These are phyloP conservation scores for Puccinia horiana DNA, from an alignment of 1,284 basidiomycete genomes.

Conservation along the genomic window DNA sequence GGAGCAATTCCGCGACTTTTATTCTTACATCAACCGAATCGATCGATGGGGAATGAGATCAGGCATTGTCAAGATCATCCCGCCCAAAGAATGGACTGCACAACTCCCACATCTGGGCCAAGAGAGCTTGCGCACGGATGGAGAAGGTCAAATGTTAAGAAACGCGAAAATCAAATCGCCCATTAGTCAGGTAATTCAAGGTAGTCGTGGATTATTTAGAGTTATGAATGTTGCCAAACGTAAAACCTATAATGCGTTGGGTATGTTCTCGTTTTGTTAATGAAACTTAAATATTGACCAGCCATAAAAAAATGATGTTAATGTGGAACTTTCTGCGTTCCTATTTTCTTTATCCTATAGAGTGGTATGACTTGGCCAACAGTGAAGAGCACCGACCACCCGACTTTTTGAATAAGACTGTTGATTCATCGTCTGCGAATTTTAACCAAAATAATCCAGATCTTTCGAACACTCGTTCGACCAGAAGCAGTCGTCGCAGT, in stretches of 20 bases:
- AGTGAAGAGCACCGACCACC: slow-evolving; percentile 36
- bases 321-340: not conserved
- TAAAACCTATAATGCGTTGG: slow-evolving; percentile 61
- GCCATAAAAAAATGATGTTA: not conserved
- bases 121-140: slow-evolving; percentile 62
- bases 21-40: slow-evolving; percentile 77
- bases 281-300: not conserved
- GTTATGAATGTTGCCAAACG: slow-evolving; percentile 88
- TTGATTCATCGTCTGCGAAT: not conserved
- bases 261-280: slow-evolving; percentile 20
- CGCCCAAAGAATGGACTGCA: slow-evolving; percentile 84
- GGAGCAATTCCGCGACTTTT: slow-evolving; percentile 68
- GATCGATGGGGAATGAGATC: slow-evolving; percentile 83
- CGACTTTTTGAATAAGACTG: slow-evolving; percentile 37
- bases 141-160: slow-evolving; percentile 52
- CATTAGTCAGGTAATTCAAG: slow-evolving; percentile 88
- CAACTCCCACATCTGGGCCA: slow-evolving; percentile 70
- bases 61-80: slow-evolving; percentile 90
- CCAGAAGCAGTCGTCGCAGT: slow-evolving; percentile 41
- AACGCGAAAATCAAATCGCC: slow-evolving; percentile 75
- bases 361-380: slow-evolving; percentile 48
- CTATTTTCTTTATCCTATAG: not conserved
- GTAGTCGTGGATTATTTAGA: slow-evolving; percentile 80
- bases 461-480: slow-evolving; percentile 19
- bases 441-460: slow-evolving; percentile 15